Evolutionary conservation across 495 filamentous ascomycete species (phyloP).

Genomic region (Hyphodiscus hymeniophilus): DNA sequence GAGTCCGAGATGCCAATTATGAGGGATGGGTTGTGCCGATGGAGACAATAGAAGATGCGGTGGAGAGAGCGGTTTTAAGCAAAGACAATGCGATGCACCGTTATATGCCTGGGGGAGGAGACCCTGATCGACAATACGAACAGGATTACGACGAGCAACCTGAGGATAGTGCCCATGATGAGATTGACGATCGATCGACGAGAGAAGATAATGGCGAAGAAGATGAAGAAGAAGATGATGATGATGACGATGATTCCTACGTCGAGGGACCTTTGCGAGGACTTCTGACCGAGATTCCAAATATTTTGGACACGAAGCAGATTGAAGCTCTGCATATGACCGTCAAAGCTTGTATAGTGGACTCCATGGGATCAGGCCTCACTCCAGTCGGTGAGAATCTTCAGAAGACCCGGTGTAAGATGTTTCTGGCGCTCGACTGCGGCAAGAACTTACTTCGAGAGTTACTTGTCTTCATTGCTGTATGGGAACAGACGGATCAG

Average conservation of each 20-base stretch:
- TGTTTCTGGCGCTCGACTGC: constrained; percentile 76
- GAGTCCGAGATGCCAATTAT: constrained; percentile 43
- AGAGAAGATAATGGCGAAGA: constrained; percentile 42
- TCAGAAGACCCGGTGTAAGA: constrained; percentile 78
- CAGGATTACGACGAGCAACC: constrained; percentile 45
- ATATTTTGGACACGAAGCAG: constrained; percentile 84
- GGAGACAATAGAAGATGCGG: constrained; percentile 42
- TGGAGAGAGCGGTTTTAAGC: constrained; percentile 38
- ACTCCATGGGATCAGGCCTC: constrained; percentile 47
- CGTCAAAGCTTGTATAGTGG: constrained; percentile 80
- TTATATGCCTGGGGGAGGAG: constrained; percentile 28
- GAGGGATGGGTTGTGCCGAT: constrained; percentile 43
- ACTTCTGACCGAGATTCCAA: constrained; percentile 84
- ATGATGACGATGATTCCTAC: constrained; percentile 72
- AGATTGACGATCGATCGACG: constrained; percentile 50
- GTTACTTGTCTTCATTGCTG: constrained; percentile 89
- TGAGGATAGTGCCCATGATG: constrained; percentile 34
- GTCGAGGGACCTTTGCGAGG: constrained; percentile 80
- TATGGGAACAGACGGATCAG: constrained; percentile 88
- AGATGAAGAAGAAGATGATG: constrained; percentile 68
- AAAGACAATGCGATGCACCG: constrained; percentile 38
- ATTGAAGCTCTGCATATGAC: constrained; percentile 95
- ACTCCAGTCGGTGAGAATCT: constrained; percentile 58
- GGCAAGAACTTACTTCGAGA: constrained; percentile 83
- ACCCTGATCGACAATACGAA: constrained; percentile 21